Conservation (phyloP, 192 early-diverging fungal genomes). For the Coemansia interrupta region DNA sequence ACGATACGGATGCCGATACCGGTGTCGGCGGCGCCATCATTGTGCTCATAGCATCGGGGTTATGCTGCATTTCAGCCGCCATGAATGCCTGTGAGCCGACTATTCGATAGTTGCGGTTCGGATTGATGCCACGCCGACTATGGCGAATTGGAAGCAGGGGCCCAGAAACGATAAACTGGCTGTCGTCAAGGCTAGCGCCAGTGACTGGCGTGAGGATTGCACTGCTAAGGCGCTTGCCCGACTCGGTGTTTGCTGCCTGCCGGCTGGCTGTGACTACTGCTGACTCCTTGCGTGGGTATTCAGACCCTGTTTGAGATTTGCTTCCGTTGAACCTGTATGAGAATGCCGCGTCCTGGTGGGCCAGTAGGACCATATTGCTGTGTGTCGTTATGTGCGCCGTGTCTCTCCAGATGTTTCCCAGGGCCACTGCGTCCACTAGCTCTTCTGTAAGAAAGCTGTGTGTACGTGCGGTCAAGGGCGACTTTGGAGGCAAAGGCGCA, state of each 20-base stretch:
- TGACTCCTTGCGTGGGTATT: too few relatives aligned
- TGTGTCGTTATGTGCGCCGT: conserved; percentile 1
- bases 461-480: not conserved
- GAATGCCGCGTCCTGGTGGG: conserved; percentile 8
- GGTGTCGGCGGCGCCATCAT: conserved; percentile 41
- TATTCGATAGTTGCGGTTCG: conserved; percentile 45
- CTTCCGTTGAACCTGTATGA: not conserved
- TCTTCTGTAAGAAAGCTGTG: not conserved
- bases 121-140: conserved; percentile 27
- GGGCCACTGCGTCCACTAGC: not conserved
- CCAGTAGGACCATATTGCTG: conserved; percentile 9
- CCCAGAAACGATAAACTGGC: conserved; percentile 38
- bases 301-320: not conserved
- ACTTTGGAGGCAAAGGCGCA: too few relatives aligned
- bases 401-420: not conserved
- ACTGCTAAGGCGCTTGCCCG: not conserved
- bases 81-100: conserved; percentile 28
- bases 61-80: conserved; percentile 14
- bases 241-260: not conserved
- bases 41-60: conserved; percentile 13
- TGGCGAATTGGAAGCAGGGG: conserved; percentile 49
- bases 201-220: conserved; percentile 17
- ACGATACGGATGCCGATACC: conserved; percentile 36
- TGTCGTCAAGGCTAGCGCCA: conserved; percentile 27
- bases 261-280: not conserved